A percentile compares a stretch with the other conserved stretches of the same genome.
Evolutionary conservation across 345 rosid genomes (phyloP).

Genomic region (Dipteronia sinensis): DNA sequence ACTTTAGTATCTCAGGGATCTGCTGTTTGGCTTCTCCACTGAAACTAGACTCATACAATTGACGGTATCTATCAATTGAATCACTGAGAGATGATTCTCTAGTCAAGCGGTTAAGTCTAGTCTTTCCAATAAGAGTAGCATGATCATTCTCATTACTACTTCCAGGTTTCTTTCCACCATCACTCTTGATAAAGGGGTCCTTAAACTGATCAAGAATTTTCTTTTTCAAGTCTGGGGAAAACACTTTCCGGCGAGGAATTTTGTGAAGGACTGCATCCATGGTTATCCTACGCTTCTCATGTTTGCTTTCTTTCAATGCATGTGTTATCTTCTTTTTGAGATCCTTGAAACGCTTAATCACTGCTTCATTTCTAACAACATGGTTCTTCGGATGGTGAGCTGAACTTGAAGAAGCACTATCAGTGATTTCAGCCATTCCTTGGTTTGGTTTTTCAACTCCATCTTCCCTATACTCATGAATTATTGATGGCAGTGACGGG

Average conservation of each 20-base stretch:
- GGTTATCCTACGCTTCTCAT: constrained; percentile 66
- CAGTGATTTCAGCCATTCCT: constrained; percentile 25
- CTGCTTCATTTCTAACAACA: constrained; percentile 42
- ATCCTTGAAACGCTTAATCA: constrained; percentile 59
- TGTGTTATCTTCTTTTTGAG: constrained; percentile 69
- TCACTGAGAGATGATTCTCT: constrained; percentile 60
- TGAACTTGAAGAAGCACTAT: constrained; percentile 36
- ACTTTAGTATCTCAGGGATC: constrained; percentile 27
- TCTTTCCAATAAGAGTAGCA: constrained; percentile 19
- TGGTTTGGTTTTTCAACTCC: constrained; percentile 34
- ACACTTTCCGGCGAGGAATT: constrained; percentile 59
- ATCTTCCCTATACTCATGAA: constrained; percentile 37
- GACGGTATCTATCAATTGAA: constrained; percentile 65
- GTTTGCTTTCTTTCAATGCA: constrained; percentile 55
- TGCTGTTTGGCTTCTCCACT: constrained; percentile 47
- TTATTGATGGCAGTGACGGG: constrained; percentile 30
- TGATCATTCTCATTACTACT: constrained; percentile 16
- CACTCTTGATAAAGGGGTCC: constrained; percentile 20
- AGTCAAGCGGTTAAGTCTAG: constrained; percentile 21
- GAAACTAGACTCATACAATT: constrained; percentile 55
- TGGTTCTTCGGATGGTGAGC: constrained; percentile 31
- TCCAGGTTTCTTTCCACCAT: constrained; percentile 20
- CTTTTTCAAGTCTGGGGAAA: constrained; percentile 55
- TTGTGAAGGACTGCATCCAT: constrained; percentile 85
- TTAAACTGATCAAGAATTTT: constrained; percentile 40